Base-by-base conservation (phyloP, 108 stramenopile genomes). In the Asterionellopsis glacialis region DNA sequence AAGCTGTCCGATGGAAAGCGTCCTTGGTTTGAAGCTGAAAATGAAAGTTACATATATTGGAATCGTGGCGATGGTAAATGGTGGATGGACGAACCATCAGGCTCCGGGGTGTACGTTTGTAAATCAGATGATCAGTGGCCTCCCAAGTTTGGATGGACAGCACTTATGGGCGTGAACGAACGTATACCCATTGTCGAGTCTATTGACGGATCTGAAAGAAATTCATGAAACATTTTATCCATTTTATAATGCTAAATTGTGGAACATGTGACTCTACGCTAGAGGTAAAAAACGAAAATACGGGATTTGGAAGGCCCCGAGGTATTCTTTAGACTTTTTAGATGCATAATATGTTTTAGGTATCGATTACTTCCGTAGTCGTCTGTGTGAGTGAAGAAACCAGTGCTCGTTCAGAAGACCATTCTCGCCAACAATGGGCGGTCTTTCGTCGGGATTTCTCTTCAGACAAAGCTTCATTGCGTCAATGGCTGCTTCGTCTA, bases 321-420 rank as follows among this genome's bases (percentile, higher is more conserved):
- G 7, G 5, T 33, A 33, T 5, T 33, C 7, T 33, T 33, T 33
- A 33, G 33, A 33, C 5, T 33, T 33, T 33, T 33, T 5, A 33
- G 33, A 33, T 33, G 33, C 33, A 33, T 7, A 33, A 33, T 33
- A 33, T 33, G n/a, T n/a, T 7, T 5, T 7, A 33, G 33, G 2
- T 5, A 33, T 33, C 7, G 7, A 5, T 33, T 33, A 33, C 7
- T 33, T 33, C 2, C 33, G 33, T 5, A 7, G 33, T 33, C 33
- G 33, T 7, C 45, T 16, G 9, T 47, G 45, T 4, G 21, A 63
- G 26, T 80, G 70, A 26, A 91, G 57, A 68, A 91, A 91, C 44
- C 74, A 65, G 60, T 91, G 90, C 26, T 83, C 84, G 50, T 79
- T 91, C 74, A 94, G 65, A 22, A 94, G 63, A 51, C 93, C 93